phyloP scores from a whole-genome alignment of 2,329 filamentous ascomycete genomes.

The Ceratocystis harringtonii region DNA sequence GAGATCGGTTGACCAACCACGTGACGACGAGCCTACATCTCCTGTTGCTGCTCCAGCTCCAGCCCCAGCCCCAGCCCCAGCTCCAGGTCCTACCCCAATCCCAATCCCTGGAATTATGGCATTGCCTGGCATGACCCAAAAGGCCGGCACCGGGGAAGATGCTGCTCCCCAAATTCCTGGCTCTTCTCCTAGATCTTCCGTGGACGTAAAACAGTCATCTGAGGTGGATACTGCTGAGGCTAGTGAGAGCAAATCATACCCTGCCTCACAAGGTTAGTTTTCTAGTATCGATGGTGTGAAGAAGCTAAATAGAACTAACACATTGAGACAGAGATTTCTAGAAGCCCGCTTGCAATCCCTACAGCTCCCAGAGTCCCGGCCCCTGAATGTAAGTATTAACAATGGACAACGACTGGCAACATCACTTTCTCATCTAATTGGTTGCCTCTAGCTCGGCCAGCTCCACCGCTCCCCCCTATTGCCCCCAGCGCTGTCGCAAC shows the following conservation, averaged over 20 bases:
- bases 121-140: slow-evolving; percentile 53
- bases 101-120: slow-evolving; percentile 44
- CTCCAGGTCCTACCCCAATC: slow-evolving; percentile 35
- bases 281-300: neutral
- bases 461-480: slow-evolving; percentile 38
- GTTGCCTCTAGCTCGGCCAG: slow-evolving; percentile 42
- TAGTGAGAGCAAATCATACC: slow-evolving; percentile 19
- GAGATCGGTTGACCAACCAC: slow-evolving; percentile 30
- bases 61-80: slow-evolving; percentile 30
- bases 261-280: slow-evolving; percentile 8
- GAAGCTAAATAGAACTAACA: slow-evolving; percentile 2
- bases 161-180: slow-evolving; percentile 5
- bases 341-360: slow-evolving; percentile 38
- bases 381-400: slow-evolving; percentile 40
- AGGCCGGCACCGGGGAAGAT: slow-evolving; percentile 8
- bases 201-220: neutral
- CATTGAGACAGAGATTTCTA: slow-evolving; percentile 28
- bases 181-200: slow-evolving; percentile 6
- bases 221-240: slow-evolving; percentile 20
- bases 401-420: neutral
- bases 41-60: slow-evolving; percentile 22
- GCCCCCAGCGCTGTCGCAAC: slow-evolving; percentile 36
- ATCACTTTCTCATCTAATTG: neutral
- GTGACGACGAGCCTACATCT: slow-evolving; percentile 32
- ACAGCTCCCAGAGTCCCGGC: slow-evolving; percentile 44